phyloP scores from a whole-genome alignment of 345 rosid genomes.

The Eucalyptus grandis region DNA sequence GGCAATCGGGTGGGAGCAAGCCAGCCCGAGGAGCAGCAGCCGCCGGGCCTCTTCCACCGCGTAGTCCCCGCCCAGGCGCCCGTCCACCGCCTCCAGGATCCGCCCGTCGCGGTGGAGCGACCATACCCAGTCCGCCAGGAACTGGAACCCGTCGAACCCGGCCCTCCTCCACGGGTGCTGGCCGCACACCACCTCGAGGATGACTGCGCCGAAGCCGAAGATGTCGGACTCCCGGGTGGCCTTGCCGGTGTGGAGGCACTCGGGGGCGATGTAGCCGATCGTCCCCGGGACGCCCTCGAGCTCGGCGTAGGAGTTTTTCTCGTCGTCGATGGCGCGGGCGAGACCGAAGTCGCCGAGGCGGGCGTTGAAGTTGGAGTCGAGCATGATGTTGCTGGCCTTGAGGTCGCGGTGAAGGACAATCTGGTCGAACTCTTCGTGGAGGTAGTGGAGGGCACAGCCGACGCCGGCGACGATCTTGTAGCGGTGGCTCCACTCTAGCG shows the following conservation, averaged over 20 bases:
- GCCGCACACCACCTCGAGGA: conserved; percentile 52
- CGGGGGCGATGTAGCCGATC: conserved; percentile 46
- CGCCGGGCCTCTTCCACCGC: conserved; percentile 20
- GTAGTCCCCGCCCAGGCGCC: conserved; percentile 13
- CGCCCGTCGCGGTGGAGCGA: conserved; percentile 27
- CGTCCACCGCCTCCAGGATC: conserved; percentile 36
- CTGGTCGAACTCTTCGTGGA: conserved; percentile 50
- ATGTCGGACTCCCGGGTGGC: conserved; percentile 52
- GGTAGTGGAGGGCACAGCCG: conserved; percentile 39
- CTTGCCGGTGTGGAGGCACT: conserved; percentile 44
- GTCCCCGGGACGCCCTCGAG: conserved; percentile 46
- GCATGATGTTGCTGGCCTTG: conserved; percentile 54
- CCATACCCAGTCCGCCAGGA: conserved; percentile 50
- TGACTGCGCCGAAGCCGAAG: conserved; percentile 45
- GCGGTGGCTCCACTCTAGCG: conserved; percentile 24
- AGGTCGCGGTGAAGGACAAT: conserved; percentile 57
- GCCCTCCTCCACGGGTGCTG: conserved; percentile 27
- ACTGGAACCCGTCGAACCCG: conserved; percentile 1
- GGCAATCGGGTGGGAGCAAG: conserved; percentile 38
- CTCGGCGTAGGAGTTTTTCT: conserved; percentile 41
- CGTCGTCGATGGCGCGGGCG: conserved; percentile 41
- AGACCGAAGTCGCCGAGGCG: conserved; percentile 53
- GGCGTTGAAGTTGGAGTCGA: conserved; percentile 43
- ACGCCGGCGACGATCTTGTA: conserved; percentile 40
- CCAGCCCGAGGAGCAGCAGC: conserved; percentile 29